Percentiles rank a stretch among this genome's conserved stretches.
Conservation (phyloP, 2,329 filamentous ascomycete species). For the Arachnomyces sp. region DNA sequence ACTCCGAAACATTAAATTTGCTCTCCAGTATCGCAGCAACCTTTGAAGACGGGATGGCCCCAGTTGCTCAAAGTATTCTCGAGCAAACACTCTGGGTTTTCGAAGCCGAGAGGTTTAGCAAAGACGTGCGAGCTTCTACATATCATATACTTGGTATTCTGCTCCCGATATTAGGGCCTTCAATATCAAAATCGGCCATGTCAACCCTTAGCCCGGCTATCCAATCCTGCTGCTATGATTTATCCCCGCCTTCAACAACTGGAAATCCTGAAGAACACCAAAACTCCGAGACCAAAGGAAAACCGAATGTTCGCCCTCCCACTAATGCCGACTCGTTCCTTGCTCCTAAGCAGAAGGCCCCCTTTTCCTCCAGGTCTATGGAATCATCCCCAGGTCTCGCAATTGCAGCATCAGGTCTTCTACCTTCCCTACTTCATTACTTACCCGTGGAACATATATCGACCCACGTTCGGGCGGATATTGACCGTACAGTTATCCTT, state of each 20-base stretch:
- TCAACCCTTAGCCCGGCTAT: slow-evolving; percentile 56
- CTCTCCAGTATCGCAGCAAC: slow-evolving; percentile 51
- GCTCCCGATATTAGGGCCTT: slow-evolving; percentile 56
- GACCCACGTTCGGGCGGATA: slow-evolving; percentile 62
- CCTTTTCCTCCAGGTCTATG: slow-evolving; percentile 13
- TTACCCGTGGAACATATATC: slow-evolving; percentile 61
- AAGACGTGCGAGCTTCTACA: slow-evolving; percentile 50
- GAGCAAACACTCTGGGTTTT: slow-evolving; percentile 69
- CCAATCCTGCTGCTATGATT: slow-evolving; percentile 64
- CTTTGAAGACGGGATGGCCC: slow-evolving; percentile 50
- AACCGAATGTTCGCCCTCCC: slow-evolving; percentile 29
- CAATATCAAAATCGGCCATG: slow-evolving; percentile 59
- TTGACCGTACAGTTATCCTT: slow-evolving; percentile 76
- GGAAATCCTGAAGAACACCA: slow-evolving; percentile 19
- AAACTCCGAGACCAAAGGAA: slow-evolving; percentile 35
- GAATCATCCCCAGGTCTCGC: slow-evolving; percentile 38
- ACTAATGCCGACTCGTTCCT: slow-evolving; percentile 70
- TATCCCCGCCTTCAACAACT: slow-evolving; percentile 44
- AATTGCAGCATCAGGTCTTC: slow-evolving; percentile 52
- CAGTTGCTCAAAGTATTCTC: slow-evolving; percentile 57
- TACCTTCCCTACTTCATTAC: slow-evolving; percentile 55
- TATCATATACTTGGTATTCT: slow-evolving; percentile 56
- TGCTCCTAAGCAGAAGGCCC: slow-evolving; percentile 33
- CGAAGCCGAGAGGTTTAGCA: slow-evolving; percentile 42
- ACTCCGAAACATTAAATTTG: slow-evolving; percentile 61